Evolutionary conservation across 2,329 filamentous ascomycete species (phyloP), one percentile per base, ranked within the genome.

Genomic region (Mariannaea sp.): DNA sequence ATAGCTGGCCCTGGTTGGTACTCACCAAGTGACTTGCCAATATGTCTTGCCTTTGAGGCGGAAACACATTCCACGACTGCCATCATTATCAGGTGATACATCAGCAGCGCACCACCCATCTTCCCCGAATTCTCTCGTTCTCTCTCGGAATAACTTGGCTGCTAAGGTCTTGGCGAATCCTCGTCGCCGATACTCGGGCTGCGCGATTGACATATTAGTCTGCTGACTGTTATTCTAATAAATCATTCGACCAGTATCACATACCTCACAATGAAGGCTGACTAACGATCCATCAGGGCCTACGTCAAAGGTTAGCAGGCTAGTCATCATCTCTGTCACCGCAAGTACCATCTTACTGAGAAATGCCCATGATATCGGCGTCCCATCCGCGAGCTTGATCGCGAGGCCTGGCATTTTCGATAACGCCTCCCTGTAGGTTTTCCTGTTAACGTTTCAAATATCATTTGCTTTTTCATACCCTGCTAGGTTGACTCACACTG

Each of bases 321-420:
- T 8, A 32, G 7, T 4, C 29, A 32, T 6, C 33, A 35, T 3
- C 4, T n/a, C 9, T 2, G 9, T 6, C 3, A 9, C 4, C 12
- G 16, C 8, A 1, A n/a, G 4, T 2, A 14, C 7, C 7, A 3
- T 41, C 59, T 24, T 49, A 75, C 78, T 77, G 4, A 83, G 65
- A 44, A 90, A 88, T 0, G 79, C 81, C 87, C 87, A 90, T 0
- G 85, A 83, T 5, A 89, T 71, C 0, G 80, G 77, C 1, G 71
- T 77, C 1, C 74, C 76, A 14, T 80, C 75, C 1, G 69, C 64
- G 0, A 74, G 65, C 46, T 78, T 77, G 16, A 85, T 70, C 1
- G 75, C 72, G 30, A 75, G 67, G 56, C 75, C 82, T 2, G 79
- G 80, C 35, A 80, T 71, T 17, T 67, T 65, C 53, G 71, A 61